These are phyloP conservation scores for Ambrosiella xylebori DNA, from an alignment of 2,329 filamentous ascomycete species.

Conservation along the genomic window DNA sequence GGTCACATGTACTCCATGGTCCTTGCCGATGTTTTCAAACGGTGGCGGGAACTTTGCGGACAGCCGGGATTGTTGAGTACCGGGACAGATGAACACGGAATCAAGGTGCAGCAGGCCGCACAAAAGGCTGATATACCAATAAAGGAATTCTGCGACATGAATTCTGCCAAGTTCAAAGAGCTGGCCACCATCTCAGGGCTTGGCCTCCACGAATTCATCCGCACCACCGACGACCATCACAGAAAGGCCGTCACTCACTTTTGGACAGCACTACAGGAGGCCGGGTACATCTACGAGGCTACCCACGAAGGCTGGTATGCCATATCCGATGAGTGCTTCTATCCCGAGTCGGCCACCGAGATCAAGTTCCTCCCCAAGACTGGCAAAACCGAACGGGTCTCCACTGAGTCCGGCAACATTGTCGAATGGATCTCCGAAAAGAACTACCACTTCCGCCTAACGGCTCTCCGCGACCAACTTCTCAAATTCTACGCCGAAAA, in stretches of 20 bases:
- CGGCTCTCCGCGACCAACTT: slow-evolving; percentile 60
- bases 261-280: slow-evolving; percentile 64
- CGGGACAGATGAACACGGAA: slow-evolving; percentile 91
- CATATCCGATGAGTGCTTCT: slow-evolving; percentile 92
- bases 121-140: slow-evolving; percentile 50
- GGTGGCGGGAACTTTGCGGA: slow-evolving; percentile 70
- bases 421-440: slow-evolving; percentile 89
- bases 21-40: slow-evolving; percentile 75
- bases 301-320: slow-evolving; percentile 94
- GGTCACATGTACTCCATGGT: slow-evolving; percentile 92
- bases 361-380: slow-evolving; percentile 61
- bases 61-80: slow-evolving; percentile 60
- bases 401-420: slow-evolving; percentile 72
- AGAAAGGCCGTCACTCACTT: slow-evolving; percentile 73
- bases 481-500: slow-evolving; percentile 66
- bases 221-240: slow-evolving; percentile 74
- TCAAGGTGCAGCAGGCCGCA: slow-evolving; percentile 89
- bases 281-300: slow-evolving; percentile 63
- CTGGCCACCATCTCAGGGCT: slow-evolving; percentile 55
- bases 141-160: slow-evolving; percentile 76
- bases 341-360: slow-evolving; percentile 59
- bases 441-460: slow-evolving; percentile 91
- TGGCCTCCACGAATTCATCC: slow-evolving; percentile 62
- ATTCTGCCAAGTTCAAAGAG: slow-evolving; percentile 60
- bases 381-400: slow-evolving; percentile 67